Evolutionary conservation across 2,329 filamentous ascomycete species (phyloP).

Genomic region (Colletotrichum navitas): DNA sequence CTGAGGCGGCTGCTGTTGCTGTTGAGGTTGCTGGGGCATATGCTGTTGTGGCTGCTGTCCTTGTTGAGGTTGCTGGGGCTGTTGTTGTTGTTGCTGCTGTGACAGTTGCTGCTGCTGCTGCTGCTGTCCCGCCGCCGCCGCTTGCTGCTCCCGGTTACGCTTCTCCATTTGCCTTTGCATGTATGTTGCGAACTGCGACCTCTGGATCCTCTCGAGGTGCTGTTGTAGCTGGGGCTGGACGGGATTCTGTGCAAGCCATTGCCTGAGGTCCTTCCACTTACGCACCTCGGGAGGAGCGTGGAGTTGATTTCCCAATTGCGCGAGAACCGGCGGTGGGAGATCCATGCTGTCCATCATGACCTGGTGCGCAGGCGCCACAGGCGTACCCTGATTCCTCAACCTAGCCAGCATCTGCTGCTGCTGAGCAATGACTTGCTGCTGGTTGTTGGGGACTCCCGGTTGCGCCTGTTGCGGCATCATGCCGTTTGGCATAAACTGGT

Average conservation of each 20-base stretch:
- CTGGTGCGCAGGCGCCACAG: slow-evolving; percentile 50
- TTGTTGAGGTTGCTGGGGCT: slow-evolving; percentile 47
- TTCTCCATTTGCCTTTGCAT: slow-evolving; percentile 44
- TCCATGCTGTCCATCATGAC: slow-evolving; percentile 63
- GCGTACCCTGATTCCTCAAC: slow-evolving; percentile 44
- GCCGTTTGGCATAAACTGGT: slow-evolving; percentile 45
- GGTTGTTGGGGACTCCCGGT: slow-evolving; percentile 47
- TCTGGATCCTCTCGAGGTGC: slow-evolving; percentile 53
- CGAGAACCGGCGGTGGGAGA: slow-evolving; percentile 54
- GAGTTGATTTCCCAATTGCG: slow-evolving; percentile 49
- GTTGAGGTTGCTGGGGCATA: slow-evolving; percentile 38
- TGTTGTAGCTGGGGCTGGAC: slow-evolving; percentile 49
- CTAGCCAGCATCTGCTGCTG: slow-evolving; percentile 47
- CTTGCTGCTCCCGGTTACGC: slow-evolving; percentile 44
- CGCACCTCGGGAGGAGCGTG: slow-evolving; percentile 56
- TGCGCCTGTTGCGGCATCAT: slow-evolving; percentile 50
- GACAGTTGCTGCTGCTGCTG: slow-evolving; percentile 43
- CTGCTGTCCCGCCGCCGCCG: slow-evolving; percentile 41
- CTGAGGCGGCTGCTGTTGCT: slow-evolving; percentile 43
- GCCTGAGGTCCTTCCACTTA: slow-evolving; percentile 63
- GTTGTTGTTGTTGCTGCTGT: slow-evolving; percentile 43
- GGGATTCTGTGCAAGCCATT: slow-evolving; percentile 56
- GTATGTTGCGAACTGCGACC: slow-evolving; percentile 53
- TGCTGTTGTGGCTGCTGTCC: slow-evolving; percentile 45
- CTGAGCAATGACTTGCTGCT: slow-evolving; percentile 45